These are phyloP conservation scores for Botryococcus braunii DNA, from an alignment of 163 green algal genomes.

Conservation along the genomic window DNA sequence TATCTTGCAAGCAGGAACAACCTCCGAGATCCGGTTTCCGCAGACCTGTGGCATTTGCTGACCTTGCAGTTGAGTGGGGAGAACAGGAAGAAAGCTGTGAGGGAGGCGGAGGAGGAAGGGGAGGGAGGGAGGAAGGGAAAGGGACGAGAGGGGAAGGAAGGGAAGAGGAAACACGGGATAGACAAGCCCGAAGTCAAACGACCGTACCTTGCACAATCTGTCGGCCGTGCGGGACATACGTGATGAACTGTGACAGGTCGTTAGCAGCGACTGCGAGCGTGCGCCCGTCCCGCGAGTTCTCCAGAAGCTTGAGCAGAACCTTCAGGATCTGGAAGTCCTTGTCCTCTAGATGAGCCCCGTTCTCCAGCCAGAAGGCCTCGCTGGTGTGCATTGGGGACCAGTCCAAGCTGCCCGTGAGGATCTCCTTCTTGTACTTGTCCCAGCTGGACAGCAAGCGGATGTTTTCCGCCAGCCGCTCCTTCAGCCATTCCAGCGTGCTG, in stretches of 20 bases:
- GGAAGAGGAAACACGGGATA: too few species aligned
- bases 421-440: slow-evolving; percentile 88
- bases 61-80: too few species aligned
- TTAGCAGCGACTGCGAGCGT: slow-evolving; percentile 75
- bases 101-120: too few species aligned
- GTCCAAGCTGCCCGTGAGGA: slow-evolving; percentile 73
- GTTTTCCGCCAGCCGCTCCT: slow-evolving; percentile 55
- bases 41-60: too few species aligned
- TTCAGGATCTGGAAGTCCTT: slow-evolving; percentile 85
- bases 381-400: slow-evolving; percentile 78
- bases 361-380: slow-evolving; percentile 72
- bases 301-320: slow-evolving; percentile 60
- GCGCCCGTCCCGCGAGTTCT: slow-evolving; percentile 32
- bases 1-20: too few species aligned
- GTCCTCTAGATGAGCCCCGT: slow-evolving; percentile 81
- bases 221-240: slow-evolving; percentile 50
- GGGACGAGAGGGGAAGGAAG: too few species aligned
- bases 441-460: slow-evolving; percentile 67
- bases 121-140: too few species aligned
- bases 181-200: too few species aligned
- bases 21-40: too few species aligned
- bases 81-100: too few species aligned
- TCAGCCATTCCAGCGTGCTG: slow-evolving; percentile 55
- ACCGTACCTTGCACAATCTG: slow-evolving; percentile 22
- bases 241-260: slow-evolving; percentile 86